A percentile compares a stretch with the other conserved stretches of the same genome.
Conservation (phyloP, 768 basidiomycete species). For the Polyporus arcularius region DNA sequence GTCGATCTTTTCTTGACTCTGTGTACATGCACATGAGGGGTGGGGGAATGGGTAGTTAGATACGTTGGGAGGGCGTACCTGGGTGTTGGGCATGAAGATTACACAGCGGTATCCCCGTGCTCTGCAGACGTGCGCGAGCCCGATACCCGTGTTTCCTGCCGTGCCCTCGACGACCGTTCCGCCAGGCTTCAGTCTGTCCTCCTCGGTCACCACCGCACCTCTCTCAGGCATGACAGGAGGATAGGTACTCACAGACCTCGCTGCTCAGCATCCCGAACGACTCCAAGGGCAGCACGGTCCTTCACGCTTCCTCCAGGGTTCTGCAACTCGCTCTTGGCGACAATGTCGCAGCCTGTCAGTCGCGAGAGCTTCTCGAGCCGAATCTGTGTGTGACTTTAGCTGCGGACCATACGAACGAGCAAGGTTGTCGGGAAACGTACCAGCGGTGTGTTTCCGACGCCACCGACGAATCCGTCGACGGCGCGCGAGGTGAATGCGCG, state of each 20-base stretch:
- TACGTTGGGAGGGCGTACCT: constrained; percentile 45
- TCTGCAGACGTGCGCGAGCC: constrained; percentile 92
- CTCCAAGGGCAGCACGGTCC: constrained; percentile 91
- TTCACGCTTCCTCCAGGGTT: constrained; percentile 98
- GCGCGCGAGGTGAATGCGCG: constrained; percentile 35
- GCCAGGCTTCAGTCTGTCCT: constrained; percentile 75
- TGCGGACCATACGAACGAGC: not conserved
- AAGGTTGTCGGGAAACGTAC: constrained; percentile 38
- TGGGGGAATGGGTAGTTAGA: not conserved
- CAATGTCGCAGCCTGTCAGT: constrained; percentile 78
- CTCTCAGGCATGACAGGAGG: not conserved
- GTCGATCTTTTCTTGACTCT: constrained; percentile 99
- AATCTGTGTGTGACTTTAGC: constrained; percentile 53
- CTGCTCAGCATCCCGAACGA: constrained; percentile 85
- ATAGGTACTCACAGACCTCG: constrained; percentile 63
- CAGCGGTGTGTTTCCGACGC: constrained; percentile 92
- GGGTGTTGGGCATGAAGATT: constrained; percentile 97
- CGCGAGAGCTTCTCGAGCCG: constrained; percentile 80
- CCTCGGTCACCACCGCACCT: not conserved
- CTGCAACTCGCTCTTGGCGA: constrained; percentile 98
- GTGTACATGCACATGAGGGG: not conserved
- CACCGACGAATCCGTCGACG: constrained; percentile 81
- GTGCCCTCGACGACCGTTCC: constrained; percentile 98
- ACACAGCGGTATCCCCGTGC: constrained; percentile 95
- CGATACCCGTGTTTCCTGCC: constrained; percentile 97